These are phyloP conservation scores for Penium margaritaceum DNA, from an alignment of 139 green algal species.

Conservation along the genomic window DNA sequence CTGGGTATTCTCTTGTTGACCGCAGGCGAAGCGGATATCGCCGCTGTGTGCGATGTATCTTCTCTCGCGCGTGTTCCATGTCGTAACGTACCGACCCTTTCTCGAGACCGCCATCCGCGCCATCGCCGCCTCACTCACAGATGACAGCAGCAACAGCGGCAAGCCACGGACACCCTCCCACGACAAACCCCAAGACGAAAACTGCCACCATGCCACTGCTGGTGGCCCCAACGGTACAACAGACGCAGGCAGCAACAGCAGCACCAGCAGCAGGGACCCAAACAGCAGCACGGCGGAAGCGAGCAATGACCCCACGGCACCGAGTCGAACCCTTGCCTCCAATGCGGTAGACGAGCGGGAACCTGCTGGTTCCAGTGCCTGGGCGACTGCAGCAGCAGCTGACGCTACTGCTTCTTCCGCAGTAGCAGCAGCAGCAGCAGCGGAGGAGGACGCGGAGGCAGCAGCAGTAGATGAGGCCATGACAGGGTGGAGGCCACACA, in stretches of 20 bases:
- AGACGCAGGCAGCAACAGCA: not conserved
- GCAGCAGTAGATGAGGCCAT: not conserved
- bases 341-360: too few species aligned
- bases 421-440: not conserved
- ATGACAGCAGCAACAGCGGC: not conserved
- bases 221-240: too few species aligned
- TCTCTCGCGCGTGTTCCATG: conserved; percentile 44
- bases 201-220: too few species aligned
- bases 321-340: too few species aligned
- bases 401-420: too few species aligned
- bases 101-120: conserved; percentile 21
- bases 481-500: not conserved
- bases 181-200: too few species aligned
- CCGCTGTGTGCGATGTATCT: conserved; percentile 48
- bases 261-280: not conserved
- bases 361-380: too few species aligned
- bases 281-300: not conserved
- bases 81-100: conserved; percentile 36
- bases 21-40: conserved; percentile 23
- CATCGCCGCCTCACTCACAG: conserved; percentile 8
- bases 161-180: too few species aligned
- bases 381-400: too few species aligned
- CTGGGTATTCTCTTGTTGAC: too few species aligned
- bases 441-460: not conserved
- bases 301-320: too few species aligned